phyloP scores from a whole-genome alignment of 2,329 filamentous ascomycete species.

The Xylaria multiplex region DNA sequence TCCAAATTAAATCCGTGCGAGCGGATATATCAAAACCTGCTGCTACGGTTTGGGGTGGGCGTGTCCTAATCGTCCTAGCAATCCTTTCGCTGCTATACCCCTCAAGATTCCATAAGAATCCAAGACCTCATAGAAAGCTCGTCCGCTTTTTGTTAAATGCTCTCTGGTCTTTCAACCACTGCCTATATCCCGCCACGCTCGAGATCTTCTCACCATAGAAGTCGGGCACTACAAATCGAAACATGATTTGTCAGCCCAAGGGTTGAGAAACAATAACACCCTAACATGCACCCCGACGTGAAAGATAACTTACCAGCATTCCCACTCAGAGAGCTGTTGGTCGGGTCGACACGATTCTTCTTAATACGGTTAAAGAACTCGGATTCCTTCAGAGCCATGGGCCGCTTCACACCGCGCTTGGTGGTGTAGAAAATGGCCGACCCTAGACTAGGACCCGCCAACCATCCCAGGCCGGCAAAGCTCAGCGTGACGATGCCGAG shows the following conservation, averaged over 20 bases:
- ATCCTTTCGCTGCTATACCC: background rate
- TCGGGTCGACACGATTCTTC: constrained; percentile 90
- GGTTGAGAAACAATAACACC: background rate
- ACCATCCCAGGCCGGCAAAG: constrained; percentile 85
- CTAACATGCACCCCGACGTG: background rate
- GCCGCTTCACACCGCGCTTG: constrained; percentile 74
- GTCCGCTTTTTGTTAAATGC: constrained; percentile 94
- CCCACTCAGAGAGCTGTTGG: constrained; percentile 79
- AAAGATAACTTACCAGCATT: constrained; percentile 72
- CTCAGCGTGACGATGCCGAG: constrained; percentile 82
- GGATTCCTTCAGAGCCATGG: constrained; percentile 88
- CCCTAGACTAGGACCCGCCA: constrained; percentile 84
- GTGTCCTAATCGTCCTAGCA: constrained; percentile 9
- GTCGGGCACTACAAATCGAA: constrained; percentile 73
- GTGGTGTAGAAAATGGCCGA: constrained; percentile 80
- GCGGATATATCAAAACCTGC: constrained; percentile 29
- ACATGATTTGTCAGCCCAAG: constrained; percentile 3
- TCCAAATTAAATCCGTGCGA: constrained; percentile 34
- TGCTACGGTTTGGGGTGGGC: constrained; percentile 25
- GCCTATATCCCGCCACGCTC: constrained; percentile 87
- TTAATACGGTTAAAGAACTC: constrained; percentile 93
- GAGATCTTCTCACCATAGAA: constrained; percentile 99
- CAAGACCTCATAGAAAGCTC: constrained; percentile 54
- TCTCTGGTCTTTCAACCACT: constrained; percentile 97
- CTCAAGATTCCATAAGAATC: constrained; percentile 33